These are phyloP conservation scores for Tolypocladium album DNA, from an alignment of 2,329 filamentous ascomycete genomes.

Conservation along the genomic window DNA sequence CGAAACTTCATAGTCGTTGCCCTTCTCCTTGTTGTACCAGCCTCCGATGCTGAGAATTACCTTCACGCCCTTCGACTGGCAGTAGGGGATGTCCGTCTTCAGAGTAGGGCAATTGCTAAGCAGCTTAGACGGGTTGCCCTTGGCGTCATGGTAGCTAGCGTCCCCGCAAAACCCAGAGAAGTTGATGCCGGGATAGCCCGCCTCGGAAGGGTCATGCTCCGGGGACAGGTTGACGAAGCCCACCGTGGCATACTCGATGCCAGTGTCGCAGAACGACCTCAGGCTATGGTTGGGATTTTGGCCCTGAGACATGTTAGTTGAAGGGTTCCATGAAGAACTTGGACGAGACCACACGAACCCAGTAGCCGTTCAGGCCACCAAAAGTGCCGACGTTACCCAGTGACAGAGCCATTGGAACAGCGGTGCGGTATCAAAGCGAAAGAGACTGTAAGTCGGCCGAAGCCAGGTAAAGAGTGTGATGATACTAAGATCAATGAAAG, in stretches of 20 bases:
- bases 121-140: constrained; percentile 16
- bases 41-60: constrained; percentile 32
- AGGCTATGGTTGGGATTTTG: constrained; percentile 19
- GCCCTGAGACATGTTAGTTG: constrained; percentile 14
- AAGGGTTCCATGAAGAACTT: background rate
- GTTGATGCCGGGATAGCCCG: constrained; percentile 27
- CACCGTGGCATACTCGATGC: constrained; percentile 25
- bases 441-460: constrained; percentile 21
- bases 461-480: constrained; percentile 20
- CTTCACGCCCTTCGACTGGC: constrained; percentile 30
- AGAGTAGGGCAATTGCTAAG: constrained; percentile 24
- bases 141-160: constrained; percentile 11
- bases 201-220: constrained; percentile 16
- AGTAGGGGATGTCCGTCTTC: constrained; percentile 28
- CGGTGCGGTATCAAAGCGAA: background rate
- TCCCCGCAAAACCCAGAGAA: constrained; percentile 27
- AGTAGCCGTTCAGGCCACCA: constrained; percentile 28
- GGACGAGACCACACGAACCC: constrained; percentile 16
- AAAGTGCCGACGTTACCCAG: constrained; percentile 10
- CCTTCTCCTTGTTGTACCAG: constrained; percentile 7
- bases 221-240: constrained; percentile 27
- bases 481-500: constrained; percentile 24
- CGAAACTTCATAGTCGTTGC: constrained; percentile 22
- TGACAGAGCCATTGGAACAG: constrained; percentile 13
- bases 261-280: constrained; percentile 22